These are phyloP conservation scores for Sphaerulina musiva DNA, from an alignment of 2,329 filamentous ascomycete genomes.

Conservation along the genomic window DNA sequence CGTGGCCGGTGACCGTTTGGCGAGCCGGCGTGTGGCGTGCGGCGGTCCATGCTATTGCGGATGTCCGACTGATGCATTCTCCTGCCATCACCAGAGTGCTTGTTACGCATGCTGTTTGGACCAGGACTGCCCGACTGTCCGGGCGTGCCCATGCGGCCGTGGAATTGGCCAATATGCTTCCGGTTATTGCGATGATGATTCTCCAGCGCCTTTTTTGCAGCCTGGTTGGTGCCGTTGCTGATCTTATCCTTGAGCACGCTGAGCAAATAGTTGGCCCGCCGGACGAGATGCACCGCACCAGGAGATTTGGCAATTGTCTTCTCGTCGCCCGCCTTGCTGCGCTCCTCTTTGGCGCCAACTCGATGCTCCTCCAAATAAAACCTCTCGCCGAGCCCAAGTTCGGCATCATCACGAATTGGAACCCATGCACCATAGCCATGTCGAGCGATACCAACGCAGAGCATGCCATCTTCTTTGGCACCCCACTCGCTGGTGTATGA, in stretches of 20 bases:
- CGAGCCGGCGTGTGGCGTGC: constrained; percentile 35
- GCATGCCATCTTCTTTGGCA: constrained; percentile 90
- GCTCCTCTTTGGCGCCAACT: constrained; percentile 95
- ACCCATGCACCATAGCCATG: constrained; percentile 96
- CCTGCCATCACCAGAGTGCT: constrained; percentile 32
- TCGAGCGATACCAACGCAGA: constrained; percentile 83
- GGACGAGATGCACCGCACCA: constrained; percentile 93
- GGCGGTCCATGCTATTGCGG: constrained; percentile 36
- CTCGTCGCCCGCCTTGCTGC: constrained; percentile 65
- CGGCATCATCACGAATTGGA: constrained; percentile 83
- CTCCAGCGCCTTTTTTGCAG: constrained; percentile 72
- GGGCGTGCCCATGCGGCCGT: constrained; percentile 50
- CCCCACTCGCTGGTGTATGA: constrained; percentile 92
- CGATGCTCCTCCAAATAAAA: constrained; percentile 96
- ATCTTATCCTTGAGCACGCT: constrained; percentile 90
- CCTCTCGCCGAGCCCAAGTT: constrained; percentile 79
- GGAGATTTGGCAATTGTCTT: constrained; percentile 74
- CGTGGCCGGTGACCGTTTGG: constrained; percentile 44
- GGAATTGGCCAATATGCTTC: constrained; percentile 55
- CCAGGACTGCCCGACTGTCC: constrained; percentile 66
- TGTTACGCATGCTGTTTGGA: constrained; percentile 41
- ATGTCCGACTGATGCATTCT: constrained; percentile 28
- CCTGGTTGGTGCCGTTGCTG: constrained; percentile 55
- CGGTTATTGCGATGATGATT: constrained; percentile 96
- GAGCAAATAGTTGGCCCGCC: constrained; percentile 87